Evolutionary conservation across 2,329 filamentous ascomycete species (phyloP).

Genomic region (Fusarium sterilihyphosum): DNA sequence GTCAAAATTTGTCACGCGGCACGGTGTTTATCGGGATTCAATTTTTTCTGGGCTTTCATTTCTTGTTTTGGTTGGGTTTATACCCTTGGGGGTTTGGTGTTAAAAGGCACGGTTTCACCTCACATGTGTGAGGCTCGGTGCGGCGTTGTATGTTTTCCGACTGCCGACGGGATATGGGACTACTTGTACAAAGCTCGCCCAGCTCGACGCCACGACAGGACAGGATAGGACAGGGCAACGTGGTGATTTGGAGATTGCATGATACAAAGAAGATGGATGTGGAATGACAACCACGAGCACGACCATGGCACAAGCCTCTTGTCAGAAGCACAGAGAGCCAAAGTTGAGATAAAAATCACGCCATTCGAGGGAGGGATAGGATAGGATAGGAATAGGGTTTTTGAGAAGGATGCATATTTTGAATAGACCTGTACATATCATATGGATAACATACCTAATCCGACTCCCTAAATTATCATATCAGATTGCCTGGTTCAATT

Average conservation of each 20-base stretch:
- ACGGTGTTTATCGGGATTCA: slow-evolving; percentile 31
- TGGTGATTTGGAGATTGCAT: slow-evolving; percentile 13
- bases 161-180: slow-evolving; percentile 7
- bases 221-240: slow-evolving; percentile 4
- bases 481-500: background rate
- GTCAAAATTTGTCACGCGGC: slow-evolving; percentile 38
- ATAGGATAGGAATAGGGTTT: background rate
- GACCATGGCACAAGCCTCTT: background rate
- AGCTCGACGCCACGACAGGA: slow-evolving; percentile 9
- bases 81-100: slow-evolving; percentile 21
- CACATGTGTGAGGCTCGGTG: background rate
- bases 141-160: slow-evolving; percentile 25
- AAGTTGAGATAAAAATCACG: slow-evolving; percentile 3
- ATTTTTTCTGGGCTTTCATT: slow-evolving; percentile 11
- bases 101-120: slow-evolving; percentile 10
- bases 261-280: slow-evolving; percentile 2
- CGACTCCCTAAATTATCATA: slow-evolving; percentile 16
- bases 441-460: slow-evolving; percentile 18
- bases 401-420: slow-evolving; percentile 27
- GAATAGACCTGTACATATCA: slow-evolving; percentile 27
- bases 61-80: slow-evolving; percentile 14
- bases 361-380: background rate
- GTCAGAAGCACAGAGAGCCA: background rate
- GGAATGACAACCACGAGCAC: background rate
- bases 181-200: slow-evolving; percentile 6